Percentiles rank a stretch among this genome's conserved stretches.
Evolutionary conservation across 306 rosid species (phyloP).

Genomic region (Castanea mollissima): DNA sequence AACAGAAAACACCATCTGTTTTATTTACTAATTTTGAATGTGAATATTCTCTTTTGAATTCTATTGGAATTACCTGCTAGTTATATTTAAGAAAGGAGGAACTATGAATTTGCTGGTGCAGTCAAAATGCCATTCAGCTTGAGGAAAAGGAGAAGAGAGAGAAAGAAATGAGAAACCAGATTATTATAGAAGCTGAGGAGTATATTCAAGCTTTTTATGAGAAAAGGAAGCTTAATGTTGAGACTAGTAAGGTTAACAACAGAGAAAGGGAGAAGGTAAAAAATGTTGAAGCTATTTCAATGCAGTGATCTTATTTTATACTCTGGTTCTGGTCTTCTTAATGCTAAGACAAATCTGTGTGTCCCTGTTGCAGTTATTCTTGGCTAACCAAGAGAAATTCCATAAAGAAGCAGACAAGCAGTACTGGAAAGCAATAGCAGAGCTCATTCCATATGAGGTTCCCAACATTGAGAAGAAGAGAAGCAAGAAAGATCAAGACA

Average conservation of each 20-base stretch:
- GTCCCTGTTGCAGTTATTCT: constrained; percentile 50
- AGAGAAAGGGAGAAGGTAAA: constrained; percentile 96
- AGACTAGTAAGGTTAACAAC: constrained; percentile 75
- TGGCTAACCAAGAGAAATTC: constrained; percentile 90
- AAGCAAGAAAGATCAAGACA: constrained; percentile 96
- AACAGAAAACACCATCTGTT: background rate
- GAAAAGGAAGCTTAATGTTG: constrained; percentile 92
- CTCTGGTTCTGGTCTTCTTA: constrained; percentile 4
- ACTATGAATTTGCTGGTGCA: constrained; percentile 38
- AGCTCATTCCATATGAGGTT: constrained; percentile 92
- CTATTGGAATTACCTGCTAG: constrained; percentile 14
- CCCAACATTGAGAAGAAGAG: constrained; percentile 89
- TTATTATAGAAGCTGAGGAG: constrained; percentile 95
- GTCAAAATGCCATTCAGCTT: constrained; percentile 80
- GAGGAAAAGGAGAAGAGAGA: constrained; percentile 96
- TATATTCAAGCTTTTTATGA: constrained; percentile 74
- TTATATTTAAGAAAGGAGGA: constrained; percentile 11
- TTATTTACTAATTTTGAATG: background rate
- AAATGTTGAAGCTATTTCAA: constrained; percentile 5
- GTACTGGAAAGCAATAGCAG: constrained; percentile 95
- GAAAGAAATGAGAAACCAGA: constrained; percentile 83
- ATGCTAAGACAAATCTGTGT: background rate
- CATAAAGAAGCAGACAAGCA: constrained; percentile 97
- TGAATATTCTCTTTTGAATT: constrained; percentile 14
- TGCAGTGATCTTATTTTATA: background rate